A percentile compares a stretch with the other conserved stretches of the same genome.
phyloP scores from a whole-genome alignment of 1,284 basidiomycete species.

The Amylostereum areolatum region DNA sequence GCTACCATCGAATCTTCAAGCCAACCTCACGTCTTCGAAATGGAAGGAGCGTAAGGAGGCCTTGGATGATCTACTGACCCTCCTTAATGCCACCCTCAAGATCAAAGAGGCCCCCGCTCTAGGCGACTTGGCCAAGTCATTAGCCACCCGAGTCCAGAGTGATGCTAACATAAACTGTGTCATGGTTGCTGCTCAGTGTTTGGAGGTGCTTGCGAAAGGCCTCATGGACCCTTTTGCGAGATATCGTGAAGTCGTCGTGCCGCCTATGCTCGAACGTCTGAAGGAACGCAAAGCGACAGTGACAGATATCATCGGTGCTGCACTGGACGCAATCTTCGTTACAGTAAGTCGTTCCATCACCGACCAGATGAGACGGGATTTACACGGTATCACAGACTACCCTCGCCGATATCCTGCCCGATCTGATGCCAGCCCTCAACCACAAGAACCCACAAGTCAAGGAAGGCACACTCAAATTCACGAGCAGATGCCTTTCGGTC shows the following conservation, averaged over 20 bases:
- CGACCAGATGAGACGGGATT: neutral
- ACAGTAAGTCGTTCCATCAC: constrained; percentile 48
- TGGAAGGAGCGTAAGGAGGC: constrained; percentile 98
- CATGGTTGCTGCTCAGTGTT: constrained; percentile 79
- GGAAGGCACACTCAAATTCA: constrained; percentile 87
- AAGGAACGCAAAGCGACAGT: constrained; percentile 94
- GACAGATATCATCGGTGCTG: constrained; percentile 83
- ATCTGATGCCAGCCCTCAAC: constrained; percentile 72
- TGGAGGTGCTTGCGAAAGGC: constrained; percentile 85
- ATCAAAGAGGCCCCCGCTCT: constrained; percentile 78
- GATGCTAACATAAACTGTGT: constrained; percentile 98
- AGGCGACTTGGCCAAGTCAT: constrained; percentile 65
- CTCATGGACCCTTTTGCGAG: constrained; percentile 72
- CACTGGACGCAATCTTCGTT: constrained; percentile 86
- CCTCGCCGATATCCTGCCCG: constrained; percentile 80
- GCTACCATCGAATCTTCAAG: constrained; percentile 71
- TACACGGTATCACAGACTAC: constrained; percentile 51
- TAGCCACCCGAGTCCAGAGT: constrained; percentile 79
- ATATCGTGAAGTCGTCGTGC: constrained; percentile 71
- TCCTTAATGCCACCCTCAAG: constrained; percentile 69
- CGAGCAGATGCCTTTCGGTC: constrained; percentile 76
- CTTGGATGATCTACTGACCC: constrained; percentile 76
- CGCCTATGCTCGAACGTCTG: constrained; percentile 82
- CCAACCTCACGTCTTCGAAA: constrained; percentile 81
- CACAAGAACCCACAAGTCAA: constrained; percentile 98